Conservation (phyloP, 139 green algal genomes). For the Tetratostichococcus sp. region DNA sequence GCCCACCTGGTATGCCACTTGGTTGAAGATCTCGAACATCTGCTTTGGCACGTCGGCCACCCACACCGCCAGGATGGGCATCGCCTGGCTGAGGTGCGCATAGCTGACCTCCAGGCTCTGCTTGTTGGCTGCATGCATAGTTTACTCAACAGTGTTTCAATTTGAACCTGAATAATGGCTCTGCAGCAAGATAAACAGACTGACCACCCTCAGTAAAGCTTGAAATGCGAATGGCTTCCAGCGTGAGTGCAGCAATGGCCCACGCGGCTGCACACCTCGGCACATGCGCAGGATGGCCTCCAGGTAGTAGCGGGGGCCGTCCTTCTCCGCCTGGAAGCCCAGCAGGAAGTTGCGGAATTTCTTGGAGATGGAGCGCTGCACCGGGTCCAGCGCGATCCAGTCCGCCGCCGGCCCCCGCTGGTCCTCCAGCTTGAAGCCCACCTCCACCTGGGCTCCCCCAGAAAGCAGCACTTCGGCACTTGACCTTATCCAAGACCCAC, state of each 20-base stretch:
- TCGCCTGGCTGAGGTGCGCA: conserved; percentile 61
- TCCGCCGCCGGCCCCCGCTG: conserved; percentile 53
- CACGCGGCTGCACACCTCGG: too few species aligned
- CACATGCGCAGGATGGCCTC: conserved; percentile 61
- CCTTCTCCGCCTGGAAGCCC: conserved; percentile 48
- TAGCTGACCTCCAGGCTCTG: conserved; percentile 85
- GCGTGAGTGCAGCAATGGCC: too few species aligned
- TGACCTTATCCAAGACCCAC: too few species aligned
- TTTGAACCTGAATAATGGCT: too few species aligned
- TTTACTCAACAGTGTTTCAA: too few species aligned
- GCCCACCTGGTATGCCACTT: conserved; percentile 34
- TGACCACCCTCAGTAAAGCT: too few species aligned
- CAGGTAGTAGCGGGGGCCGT: conserved; percentile 49
- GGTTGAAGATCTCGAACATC: conserved; percentile 79
- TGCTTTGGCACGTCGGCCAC: conserved; percentile 70
- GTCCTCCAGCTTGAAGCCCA: conserved; percentile 56
- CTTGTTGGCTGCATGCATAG: conserved; percentile 56
- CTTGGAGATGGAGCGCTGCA: conserved; percentile 47
- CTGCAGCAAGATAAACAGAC: too few species aligned
- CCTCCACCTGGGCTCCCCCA: conserved; percentile 20
- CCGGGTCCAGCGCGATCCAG: conserved; percentile 57
- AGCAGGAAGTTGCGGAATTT: conserved; percentile 68
- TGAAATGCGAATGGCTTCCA: too few species aligned
- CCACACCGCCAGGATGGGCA: conserved; percentile 72
- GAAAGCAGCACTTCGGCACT: background rate